Base-by-base conservation (phyloP, 306 rosid species). In the Cucumis cinereus region DNA sequence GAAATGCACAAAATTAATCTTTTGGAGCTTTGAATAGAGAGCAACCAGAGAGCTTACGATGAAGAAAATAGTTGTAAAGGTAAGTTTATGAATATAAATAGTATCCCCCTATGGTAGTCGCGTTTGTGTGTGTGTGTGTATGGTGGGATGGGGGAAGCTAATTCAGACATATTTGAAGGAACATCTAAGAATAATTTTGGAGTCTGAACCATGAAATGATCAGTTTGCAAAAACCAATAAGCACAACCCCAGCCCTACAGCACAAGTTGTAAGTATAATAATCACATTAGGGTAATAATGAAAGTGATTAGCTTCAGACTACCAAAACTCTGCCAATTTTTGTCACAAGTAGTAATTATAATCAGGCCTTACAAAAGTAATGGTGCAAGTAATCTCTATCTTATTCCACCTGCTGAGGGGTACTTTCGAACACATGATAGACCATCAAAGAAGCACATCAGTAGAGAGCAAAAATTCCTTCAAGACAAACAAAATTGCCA, bases 161-260 rank as follows among this genome's bases (percentile, higher is more conserved):
- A 35, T 70, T 75, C 73, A 74, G 87, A 93, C 98, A 97, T 90
- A 79, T 94, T 97, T 17, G 87, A 91, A 52, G 98, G 97, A 85
- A 94, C 96, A 33, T 86, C 90, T 79, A 87, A 78, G 66, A 93
- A 85, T 82, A 91, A 81, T 91, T 92, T 75, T 94, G 98, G 79
- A 94, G 90, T 84, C 88, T 86, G 90, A 94, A 91, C 98, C 97
- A 94, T 64, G 97, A 94, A 87, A 94, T 66, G 24, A 94, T 89
- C n/a, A 14, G 98, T 90, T 83, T 94, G 98, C 28, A 94, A 92
- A 71, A 97, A 94, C 19, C 96, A 96, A 78, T 91, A 94, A 55
- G 98, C 98, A 85, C 98, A 94, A 72, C 97, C 98, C 97, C 98
- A 94, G 56, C 97, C 97, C 98, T 91, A 81, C 43, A 72, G 84